Base-by-base conservation (phyloP, 1,284 basidiomycete genomes). In the Apiotrichum gamsii region DNA sequence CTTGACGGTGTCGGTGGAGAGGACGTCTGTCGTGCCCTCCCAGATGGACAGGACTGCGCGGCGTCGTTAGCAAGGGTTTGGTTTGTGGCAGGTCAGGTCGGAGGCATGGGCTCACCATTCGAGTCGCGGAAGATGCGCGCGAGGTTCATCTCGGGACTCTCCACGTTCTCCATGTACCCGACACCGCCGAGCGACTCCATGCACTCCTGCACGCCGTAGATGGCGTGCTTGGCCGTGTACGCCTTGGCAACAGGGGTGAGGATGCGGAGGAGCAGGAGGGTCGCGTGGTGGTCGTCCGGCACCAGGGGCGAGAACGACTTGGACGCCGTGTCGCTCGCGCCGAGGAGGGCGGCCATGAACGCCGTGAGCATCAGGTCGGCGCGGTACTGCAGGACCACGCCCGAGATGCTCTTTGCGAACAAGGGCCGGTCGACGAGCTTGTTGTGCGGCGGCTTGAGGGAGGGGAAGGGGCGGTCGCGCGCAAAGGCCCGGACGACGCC, bases 21-120 rank as follows among this genome's bases (percentile, higher is more conserved):
- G 43, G 1, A 54, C 52, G 33, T 54, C 52, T 13, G 49, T 54
- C 28, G 84, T 86, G 0, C 84, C 86, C 69, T 89, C 86, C 86
- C 86, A 89, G 40, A 89, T 86, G 57, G 82, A 81, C 71, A 88
- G 84, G 6, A 87, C 87, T n/a, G n/a, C n/a, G n/a, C n/a, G n/a
- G n/a, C n/a, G n/a, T n/a, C n/a, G n/a, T n/a, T n/a, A n/a, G n/a
- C n/a, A n/a, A n/a, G n/a, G n/a, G n/a, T n/a, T n/a, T n/a, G n/a
- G n/a, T n/a, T n/a, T n/a, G n/a, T n/a, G n/a, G n/a, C n/a, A n/a
- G n/a, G n/a, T n/a, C n/a, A n/a, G n/a, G n/a, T n/a, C n/a, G n/a
- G n/a, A n/a, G n/a, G n/a, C n/a, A n/a, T n/a, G n/a, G n/a, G n/a
- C n/a, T n/a, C n/a, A n/a, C n/a, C n/a, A 8, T 83, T 65, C 3